phyloP scores from a whole-genome alignment of 495 filamentous ascomycete species.

The Penicillium herquei region DNA sequence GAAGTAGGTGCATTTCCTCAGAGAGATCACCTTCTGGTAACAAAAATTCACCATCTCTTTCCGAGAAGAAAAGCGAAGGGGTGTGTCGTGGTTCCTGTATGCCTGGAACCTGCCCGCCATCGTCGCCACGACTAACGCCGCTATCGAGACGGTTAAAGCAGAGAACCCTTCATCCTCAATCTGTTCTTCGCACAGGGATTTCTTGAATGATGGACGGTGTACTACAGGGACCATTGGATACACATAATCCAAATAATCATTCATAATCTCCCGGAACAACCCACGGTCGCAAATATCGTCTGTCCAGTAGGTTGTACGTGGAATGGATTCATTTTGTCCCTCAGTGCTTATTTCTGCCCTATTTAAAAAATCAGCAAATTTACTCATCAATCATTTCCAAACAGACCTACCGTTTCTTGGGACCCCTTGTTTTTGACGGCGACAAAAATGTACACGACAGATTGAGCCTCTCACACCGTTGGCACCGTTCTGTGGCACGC shows the following conservation, averaged over 20 bases:
- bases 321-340: not conserved
- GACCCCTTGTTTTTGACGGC: conserved; percentile 17
- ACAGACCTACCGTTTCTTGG: conserved; percentile 16
- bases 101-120: conserved; percentile 16
- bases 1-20: conserved; percentile 18
- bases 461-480: conserved; percentile 17
- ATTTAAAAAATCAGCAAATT: not conserved
- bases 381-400: not conserved
- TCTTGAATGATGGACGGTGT: conserved; percentile 21
- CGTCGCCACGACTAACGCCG: conserved; percentile 23
- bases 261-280: conserved; percentile 18
- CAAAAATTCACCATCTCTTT: conserved; percentile 21
- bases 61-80: conserved; percentile 17
- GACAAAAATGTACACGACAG: conserved; percentile 20
- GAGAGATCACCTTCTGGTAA: conserved; percentile 11
- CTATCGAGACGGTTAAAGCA: conserved; percentile 14
- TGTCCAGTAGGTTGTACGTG: conserved; percentile 4
- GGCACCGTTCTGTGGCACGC: not conserved
- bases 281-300: conserved; percentile 18
- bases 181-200: conserved; percentile 1
- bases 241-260: conserved; percentile 21
- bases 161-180: conserved; percentile 16
- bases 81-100: conserved; percentile 9
- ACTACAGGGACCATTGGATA: conserved; percentile 25
- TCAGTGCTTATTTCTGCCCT: not conserved